Conservation (phyloP, 2,329 filamentous ascomycete genomes). For the Aspergillus novoparasiticus region DNA sequence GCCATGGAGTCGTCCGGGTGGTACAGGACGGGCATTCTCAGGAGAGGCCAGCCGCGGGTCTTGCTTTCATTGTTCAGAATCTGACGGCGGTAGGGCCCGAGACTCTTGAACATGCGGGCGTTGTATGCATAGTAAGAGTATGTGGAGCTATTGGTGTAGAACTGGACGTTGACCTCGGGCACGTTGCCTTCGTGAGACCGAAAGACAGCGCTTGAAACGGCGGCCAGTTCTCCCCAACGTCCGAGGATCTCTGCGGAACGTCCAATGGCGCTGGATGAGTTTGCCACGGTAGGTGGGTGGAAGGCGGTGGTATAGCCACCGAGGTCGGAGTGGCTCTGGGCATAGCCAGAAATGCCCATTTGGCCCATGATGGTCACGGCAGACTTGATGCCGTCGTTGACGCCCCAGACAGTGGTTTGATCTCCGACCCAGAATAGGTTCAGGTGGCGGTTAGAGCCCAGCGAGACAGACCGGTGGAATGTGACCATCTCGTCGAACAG, state of each 20-base stretch:
- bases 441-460: conserved; percentile 35
- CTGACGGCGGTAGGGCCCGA: conserved; percentile 34
- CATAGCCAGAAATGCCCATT: not conserved
- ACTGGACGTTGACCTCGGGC: conserved; percentile 38
- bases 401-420: conserved; percentile 37
- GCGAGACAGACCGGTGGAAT: conserved; percentile 39
- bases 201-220: not conserved
- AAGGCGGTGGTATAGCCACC: not conserved
- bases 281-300: not conserved
- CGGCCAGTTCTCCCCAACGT: not conserved
- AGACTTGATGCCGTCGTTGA: conserved; percentile 26
- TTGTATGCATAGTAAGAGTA: conserved; percentile 41
- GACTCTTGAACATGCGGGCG: conserved; percentile 36
- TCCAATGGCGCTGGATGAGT: not conserved
- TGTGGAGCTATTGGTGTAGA: conserved; percentile 38
- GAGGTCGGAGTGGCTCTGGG: not conserved
- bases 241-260: not conserved
- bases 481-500: conserved; percentile 25
- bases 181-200: conserved; percentile 44
- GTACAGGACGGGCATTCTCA: not conserved
- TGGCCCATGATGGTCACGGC: not conserved
- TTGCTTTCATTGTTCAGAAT: not conserved
- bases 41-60: not conserved
- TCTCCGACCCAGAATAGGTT: conserved; percentile 45
- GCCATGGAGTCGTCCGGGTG: not conserved